phyloP scores from a whole-genome alignment of 495 filamentous ascomycete genomes.

The Neurospora sp. region DNA sequence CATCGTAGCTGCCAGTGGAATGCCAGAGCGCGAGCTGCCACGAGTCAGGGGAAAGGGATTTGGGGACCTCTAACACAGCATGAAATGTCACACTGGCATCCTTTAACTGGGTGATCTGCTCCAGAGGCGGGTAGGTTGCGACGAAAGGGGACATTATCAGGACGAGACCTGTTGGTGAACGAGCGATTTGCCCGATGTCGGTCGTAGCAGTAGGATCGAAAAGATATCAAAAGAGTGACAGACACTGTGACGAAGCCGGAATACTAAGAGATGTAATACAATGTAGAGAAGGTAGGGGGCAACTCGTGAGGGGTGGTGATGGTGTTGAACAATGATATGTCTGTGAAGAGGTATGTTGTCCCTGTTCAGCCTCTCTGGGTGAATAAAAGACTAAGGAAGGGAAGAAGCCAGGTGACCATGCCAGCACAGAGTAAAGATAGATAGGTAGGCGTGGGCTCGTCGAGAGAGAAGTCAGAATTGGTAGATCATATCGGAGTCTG shows the following conservation, averaged over 20 bases:
- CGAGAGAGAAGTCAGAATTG: neutral
- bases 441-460: neutral
- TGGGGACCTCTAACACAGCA: conserved; percentile 61
- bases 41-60: conserved; percentile 38
- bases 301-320: neutral
- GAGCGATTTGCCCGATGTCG: neutral
- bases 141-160: conserved; percentile 21
- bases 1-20: conserved; percentile 34
- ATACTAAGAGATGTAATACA: neutral
- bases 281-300: neutral
- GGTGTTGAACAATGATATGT: neutral
- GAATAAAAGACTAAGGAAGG: neutral
- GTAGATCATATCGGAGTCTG: neutral
- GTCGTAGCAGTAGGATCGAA: neutral
- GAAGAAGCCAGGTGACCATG: neutral
- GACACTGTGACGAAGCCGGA: neutral
- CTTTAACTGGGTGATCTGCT: conserved; percentile 53
- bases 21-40: conserved; percentile 78
- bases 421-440: neutral
- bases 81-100: conserved; percentile 46
- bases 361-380: neutral
- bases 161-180: neutral
- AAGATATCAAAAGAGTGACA: neutral
- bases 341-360: neutral
- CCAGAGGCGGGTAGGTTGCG: conserved; percentile 53